Base-by-base conservation (phyloP, 768 basidiomycete species). In the Kwoniella dejecticola region DNA sequence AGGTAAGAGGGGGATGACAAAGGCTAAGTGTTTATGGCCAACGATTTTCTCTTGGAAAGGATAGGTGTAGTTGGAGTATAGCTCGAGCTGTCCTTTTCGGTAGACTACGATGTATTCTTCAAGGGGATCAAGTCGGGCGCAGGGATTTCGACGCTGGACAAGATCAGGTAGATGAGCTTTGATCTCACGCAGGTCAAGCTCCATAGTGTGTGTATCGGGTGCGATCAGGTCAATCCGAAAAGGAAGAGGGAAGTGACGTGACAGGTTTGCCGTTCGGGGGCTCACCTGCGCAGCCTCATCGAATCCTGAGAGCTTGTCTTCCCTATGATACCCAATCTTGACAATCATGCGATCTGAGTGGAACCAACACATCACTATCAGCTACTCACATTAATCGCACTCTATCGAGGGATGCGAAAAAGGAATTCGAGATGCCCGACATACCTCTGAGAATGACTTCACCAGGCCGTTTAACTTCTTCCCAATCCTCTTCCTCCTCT, bases 81-180 rank as follows among this genome's bases (percentile, higher is more conserved):
- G 79, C 75, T 97, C 92, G 40, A 97, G 79, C 49, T 83, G 81
- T 63, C 87, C 84, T 60, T 83, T 85, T 40, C 90, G 84, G 89
- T 91, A 96, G 10, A 86, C 87, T 0, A 95, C 91, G 61, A 94
- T 81, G 70, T 88, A 91, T 74, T 97, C 94, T 29, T 84, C 84
- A 84, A 88, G 88, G 26, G 85, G 84, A 70, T 88, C 86, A 59
- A 71, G 49, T 10, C 71, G 54, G 11, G 65, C 60, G 48, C 75
- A 77, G 12, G 74, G 90, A 84, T 64, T 84, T 81, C 47, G 79
- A 75, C 77, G 90, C 91, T 78, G 89, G 86, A 62, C 89, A 90
- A 17, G 27, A 12, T 15, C 33, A 79, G 69, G 15, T 7, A n/a
- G n/a, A n/a, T n/a, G n/a, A n/a, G n/a, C n/a, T n/a, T n/a, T n/a